Evolutionary conservation across 2,329 filamentous ascomycete species (phyloP), one percentile per base, ranked within the genome.

Genomic region (Macrophomina pseudophaseolina): DNA sequence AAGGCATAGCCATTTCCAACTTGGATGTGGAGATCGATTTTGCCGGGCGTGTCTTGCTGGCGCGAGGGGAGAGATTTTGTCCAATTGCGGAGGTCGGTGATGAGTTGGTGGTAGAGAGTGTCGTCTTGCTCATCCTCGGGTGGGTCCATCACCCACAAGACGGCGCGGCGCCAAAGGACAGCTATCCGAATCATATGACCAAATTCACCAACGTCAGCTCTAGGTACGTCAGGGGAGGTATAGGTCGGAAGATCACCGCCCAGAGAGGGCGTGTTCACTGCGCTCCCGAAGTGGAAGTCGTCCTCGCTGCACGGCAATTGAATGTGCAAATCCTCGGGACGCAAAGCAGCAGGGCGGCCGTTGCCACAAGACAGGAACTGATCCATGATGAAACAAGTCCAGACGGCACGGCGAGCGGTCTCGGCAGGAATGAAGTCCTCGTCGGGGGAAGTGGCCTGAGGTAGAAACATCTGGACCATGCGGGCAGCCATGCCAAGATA

Each of bases 301-400:
- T 54, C 63, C 42, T 65, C 63, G 14, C 49, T 56, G 40, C 63
- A 65, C 3, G 63, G 63, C 23, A 65, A 40, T 14, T 52, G 49
- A 30, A 65, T 48, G 12, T 46, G 49, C 38, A 65, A 9, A 9
- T 65, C 49, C n/a, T 65, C 51, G 8, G 35, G 35, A 11, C 40
- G 63, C 12, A 65, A 42, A 9, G 51, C 38, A 12, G 40, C 33
- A 30, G 51, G 63, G 7, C 63, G 63, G 2, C 52, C 63, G 12
- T 18, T 56, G 7, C 63, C 51, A 40, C 51, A 53, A 4, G 63
- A 65, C 8, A 65, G 30, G 42, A 65, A 65, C 28, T 65, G 63
- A 11, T 65, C 63, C 63, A 65, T 65, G 40, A 65, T 65, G 40
- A 65, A 65, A 40, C 63, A 65, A 14, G 51, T 56, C 63, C 63